Base-by-base conservation (phyloP, 768 basidiomycete species). In the Collybiopsis confluens region DNA sequence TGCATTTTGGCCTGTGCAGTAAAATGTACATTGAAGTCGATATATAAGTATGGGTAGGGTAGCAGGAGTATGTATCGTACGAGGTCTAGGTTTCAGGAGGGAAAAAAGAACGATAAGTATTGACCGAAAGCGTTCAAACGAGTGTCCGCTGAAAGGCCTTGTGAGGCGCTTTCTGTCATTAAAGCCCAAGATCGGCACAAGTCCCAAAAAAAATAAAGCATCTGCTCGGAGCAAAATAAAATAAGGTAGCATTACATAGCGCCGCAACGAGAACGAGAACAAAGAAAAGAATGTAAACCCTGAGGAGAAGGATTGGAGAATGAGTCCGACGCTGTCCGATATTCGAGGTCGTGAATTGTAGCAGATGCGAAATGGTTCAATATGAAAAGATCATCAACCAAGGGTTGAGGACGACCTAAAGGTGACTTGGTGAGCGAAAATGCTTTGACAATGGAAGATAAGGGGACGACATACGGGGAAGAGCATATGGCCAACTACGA, bases 351-450 rank as follows among this genome's bases (percentile, higher is more conserved):
- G 33, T 16, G 5, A n/a, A 45, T 26, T 20, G 21, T 20, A 8
- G 28, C 3, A 35, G 9, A 8, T 36, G 13, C 18, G 38, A 37
- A 9, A 20, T 4, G 9, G n/a, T 35, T 57, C 45, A 81, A 55
- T 76, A 80, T 2, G 83, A 85, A 69, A 92, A 92, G 42, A 91
- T 88, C 86, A 91, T 90, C 51, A 92, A 70, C 86, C 87, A 90
- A 1, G 90, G 92, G 60, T 94, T 94, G 38, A 94, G 78, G 18
- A 92, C 83, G 52, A 95, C 86, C 78, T 88, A 57, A 28, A 45
- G 10, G 38, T 45, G 5, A n/a, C 16, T n/a, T 6, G 40, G 6
- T 42, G 28, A 23, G 23, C 36, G 44, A 44, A 8, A 21, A 36
- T 44, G 16, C 5, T 41, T 11, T 10, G 24, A 16, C 27, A 43